Base-by-base conservation (phyloP, 179 eudicot genomes). In the Sideroxylon spinosum region DNA sequence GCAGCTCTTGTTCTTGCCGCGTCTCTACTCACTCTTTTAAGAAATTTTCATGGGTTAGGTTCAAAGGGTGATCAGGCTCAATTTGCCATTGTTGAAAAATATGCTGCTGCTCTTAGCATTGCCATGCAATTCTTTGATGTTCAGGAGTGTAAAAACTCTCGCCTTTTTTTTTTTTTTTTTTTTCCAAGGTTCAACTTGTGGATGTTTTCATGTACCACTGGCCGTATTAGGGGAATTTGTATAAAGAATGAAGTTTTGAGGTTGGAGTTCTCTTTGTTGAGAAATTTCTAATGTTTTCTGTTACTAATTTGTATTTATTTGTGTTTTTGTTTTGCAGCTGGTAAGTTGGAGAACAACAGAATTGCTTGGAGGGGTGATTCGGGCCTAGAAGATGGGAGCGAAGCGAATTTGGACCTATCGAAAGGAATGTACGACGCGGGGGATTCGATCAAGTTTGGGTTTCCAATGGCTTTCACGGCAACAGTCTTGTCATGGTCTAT, bases 391-490 rank as follows among this genome's bases (percentile, higher is more conserved):
- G 97, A 93, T 71, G 97, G 97, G 62, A 87, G 77, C 17, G 84
- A 86, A 23, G 97, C 82, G 2, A 82, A 82, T 14, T 25, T 93
- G 66, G 92, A 93, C 73, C 94, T 93, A 22, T 85, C 93, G 0
- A 88, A 93, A 80, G 96, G 96, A 50, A 61, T 93, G 88, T 93
- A 90, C 66, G 96, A 93, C 86, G 97, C 94, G n/a, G 97, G 97
- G 44, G 97, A 93, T 81, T 86, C 82, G 64, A 86, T 93, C 88
- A 93, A 93, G 82, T 93, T 93, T 76, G 92, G 91, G 22, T 93
- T 93, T 71, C 97, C 97, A 10, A 81, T 93, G 92, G 97, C 97
- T 61, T 93, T 84, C 76, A 93, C 97, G 12, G 97, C 94, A 56
- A 93, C 97, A 0, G 89, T 93, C 49, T 75, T 93, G 81, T 87